Base-by-base conservation (phyloP, 176 grass and related monocot species). In the Carex pumila region DNA sequence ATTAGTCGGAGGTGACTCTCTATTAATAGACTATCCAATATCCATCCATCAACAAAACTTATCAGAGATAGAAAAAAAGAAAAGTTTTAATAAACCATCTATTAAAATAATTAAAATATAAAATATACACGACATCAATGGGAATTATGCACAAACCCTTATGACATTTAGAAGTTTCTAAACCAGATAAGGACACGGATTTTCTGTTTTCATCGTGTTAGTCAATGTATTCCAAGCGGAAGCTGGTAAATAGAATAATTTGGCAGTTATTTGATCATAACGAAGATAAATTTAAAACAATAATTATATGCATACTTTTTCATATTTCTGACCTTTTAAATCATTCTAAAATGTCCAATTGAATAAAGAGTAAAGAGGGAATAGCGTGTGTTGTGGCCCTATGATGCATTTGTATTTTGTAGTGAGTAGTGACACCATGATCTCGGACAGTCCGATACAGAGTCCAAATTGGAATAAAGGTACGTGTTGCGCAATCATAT, bases 401-500 rank as follows among this genome's bases (percentile, higher is more conserved):
- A 0, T 14, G 9, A 37, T 21, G 78, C 9, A 81, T 81, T 65
- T 64, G 60, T 56, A 56, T 39, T 65, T 67, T 82, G 80, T 82
- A 67, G 80, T 82, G 80, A 66, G 80, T 82, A 67, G 80, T 82
- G 80, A 66, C 39, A 34, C 61, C 80, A 82, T 61, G 80, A 82
- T 82, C 80, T 82, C 79, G 17, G 34, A 81, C 56, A 81, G 79
- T 81, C 55, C 6, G 30, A 60, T n/a, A 65, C 62, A 30, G 57
- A 65, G 41, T 53, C 25, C 81, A 53, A 62, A 65, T 29, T 52
- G 61, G 62, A 82, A 82, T 56, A 69, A 83, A 69, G 39, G 47
- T 83, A 68, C 81, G 81, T 83, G 81, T 83, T 31, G 81, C 62
- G 62, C 81, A 83, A 83, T 83, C 32, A 83, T 83, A 54, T 50